Evolutionary conservation across 2,329 filamentous ascomycete species (phyloP).

Genomic region (Botrytis cinerea): DNA sequence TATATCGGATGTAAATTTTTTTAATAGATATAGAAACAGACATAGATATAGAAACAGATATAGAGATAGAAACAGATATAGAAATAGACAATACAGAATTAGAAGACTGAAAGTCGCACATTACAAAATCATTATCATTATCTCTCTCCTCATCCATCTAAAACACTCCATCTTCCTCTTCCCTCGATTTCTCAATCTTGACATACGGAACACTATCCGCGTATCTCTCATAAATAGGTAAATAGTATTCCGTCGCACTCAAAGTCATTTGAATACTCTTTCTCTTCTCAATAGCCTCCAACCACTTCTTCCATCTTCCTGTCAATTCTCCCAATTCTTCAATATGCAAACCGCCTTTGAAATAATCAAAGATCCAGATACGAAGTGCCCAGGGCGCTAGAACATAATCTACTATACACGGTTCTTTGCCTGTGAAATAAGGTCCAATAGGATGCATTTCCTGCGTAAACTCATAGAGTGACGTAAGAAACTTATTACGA

Average conservation of each 20-base stretch:
- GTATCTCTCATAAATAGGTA: slow-evolving; percentile 68
- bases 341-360: slow-evolving; percentile 61
- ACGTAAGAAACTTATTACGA: slow-evolving; percentile 57
- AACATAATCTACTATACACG: slow-evolving; percentile 70
- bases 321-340: slow-evolving; percentile 54
- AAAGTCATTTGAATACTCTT: slow-evolving; percentile 67
- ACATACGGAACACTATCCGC: slow-evolving; percentile 65
- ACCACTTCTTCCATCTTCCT: slow-evolving; percentile 67
- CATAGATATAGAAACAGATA: background rate
- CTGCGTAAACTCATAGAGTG: slow-evolving; percentile 60
- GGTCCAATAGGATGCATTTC: slow-evolving; percentile 65
- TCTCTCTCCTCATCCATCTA: slow-evolving; percentile 36
- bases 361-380: slow-evolving; percentile 74
- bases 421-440: slow-evolving; percentile 65
- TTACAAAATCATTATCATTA: background rate
- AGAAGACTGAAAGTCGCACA: background rate
- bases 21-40: background rate
- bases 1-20: background rate
- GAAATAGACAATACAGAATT: background rate
- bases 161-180: slow-evolving; percentile 63
- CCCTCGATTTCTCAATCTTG: slow-evolving; percentile 61
- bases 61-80: background rate
- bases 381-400: slow-evolving; percentile 73
- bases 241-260: slow-evolving; percentile 67
- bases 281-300: slow-evolving; percentile 57